Conservation (phyloP, 345 rosid species). For the Mangifera indica region DNA sequence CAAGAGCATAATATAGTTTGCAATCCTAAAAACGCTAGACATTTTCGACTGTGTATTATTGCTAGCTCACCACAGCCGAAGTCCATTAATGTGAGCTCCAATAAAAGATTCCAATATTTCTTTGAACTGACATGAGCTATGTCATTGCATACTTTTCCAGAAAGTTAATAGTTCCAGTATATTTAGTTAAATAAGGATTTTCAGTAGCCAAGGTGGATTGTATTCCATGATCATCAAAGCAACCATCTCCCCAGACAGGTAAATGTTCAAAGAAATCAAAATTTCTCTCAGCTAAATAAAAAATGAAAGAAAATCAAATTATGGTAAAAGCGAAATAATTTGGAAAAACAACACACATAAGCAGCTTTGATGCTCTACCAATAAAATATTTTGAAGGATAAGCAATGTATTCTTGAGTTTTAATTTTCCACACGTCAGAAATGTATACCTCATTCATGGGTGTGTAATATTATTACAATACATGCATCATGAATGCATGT, state of each 20-base stretch:
- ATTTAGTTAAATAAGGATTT: background rate
- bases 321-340: background rate
- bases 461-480: too few species aligned
- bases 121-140: too few species aligned
- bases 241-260: background rate
- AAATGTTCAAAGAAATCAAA: background rate
- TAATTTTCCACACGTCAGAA: background rate
- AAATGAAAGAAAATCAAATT: too few species aligned
- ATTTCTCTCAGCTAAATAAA: background rate
- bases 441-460: background rate
- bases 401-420: background rate
- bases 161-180: background rate
- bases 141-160: background rate
- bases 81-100: background rate
- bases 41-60: background rate
- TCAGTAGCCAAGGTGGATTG: background rate
- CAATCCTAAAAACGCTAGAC: background rate
- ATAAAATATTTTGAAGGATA: background rate
- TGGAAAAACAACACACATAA: background rate
- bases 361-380: background rate
- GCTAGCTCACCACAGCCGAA: background rate
- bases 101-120: background rate
- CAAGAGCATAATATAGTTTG: background rate
- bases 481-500: too few species aligned
- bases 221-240: background rate